Evolutionary conservation across 805 yeast species (phyloP).

Genomic region (Suhomyces faveliae): DNA sequence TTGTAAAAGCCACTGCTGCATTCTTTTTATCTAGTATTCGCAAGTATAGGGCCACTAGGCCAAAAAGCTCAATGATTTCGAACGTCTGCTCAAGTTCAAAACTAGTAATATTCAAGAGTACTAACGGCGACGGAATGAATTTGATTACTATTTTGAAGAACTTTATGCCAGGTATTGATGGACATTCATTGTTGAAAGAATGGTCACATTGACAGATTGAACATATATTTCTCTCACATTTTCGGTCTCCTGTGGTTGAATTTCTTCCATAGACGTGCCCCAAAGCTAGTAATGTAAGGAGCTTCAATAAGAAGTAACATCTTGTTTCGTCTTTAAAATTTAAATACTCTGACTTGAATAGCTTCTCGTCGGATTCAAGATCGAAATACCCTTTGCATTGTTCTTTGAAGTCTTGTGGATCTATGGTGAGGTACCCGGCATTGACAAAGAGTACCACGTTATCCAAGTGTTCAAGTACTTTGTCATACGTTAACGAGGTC

Average conservation of each 20-base stretch:
- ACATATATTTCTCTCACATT: not conserved
- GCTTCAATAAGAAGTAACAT: conserved; percentile 19
- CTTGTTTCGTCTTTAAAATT: not conserved
- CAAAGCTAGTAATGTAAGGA: conserved; percentile 21
- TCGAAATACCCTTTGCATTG: conserved; percentile 15
- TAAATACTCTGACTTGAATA: not conserved
- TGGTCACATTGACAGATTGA: not conserved
- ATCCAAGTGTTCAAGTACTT: conserved; percentile 10
- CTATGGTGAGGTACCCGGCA: conserved; percentile 25
- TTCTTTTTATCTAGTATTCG: conserved; percentile 27
- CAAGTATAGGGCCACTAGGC: conserved; percentile 23
- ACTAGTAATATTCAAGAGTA: conserved; percentile 13
- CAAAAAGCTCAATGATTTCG: conserved; percentile 24
- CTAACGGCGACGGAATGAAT: conserved; percentile 20
- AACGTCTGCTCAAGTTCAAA: conserved; percentile 12
- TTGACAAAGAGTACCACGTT: conserved; percentile 20
- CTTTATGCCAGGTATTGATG: conserved; percentile 20
- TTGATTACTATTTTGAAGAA: conserved; percentile 20
- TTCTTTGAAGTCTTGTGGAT: conserved; percentile 17
- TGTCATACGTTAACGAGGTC: not conserved
- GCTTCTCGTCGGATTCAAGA: conserved; percentile 6
- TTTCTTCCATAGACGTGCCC: conserved; percentile 21
- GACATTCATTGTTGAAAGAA: not conserved
- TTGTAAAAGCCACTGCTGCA: conserved; percentile 22
- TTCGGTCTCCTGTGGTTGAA: conserved; percentile 9